Evolutionary conservation across 164 flowering plant species (phyloP), one percentile per base, ranked within the genome.

Genomic region (Protea cynaroides): DNA sequence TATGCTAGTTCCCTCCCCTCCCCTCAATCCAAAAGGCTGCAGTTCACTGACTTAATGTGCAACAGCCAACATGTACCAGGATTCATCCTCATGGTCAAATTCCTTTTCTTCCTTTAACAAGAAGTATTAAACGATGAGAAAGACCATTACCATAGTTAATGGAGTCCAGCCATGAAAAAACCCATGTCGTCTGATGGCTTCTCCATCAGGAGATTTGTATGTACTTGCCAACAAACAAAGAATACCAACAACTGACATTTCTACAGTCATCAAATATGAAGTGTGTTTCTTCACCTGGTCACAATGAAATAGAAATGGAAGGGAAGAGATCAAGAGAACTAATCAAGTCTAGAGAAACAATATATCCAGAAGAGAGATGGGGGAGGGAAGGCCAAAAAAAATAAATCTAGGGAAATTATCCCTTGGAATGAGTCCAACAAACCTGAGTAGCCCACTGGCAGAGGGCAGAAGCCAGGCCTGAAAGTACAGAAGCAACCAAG

Each of bases 371-470:
- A 29, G 4, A 29, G 34, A 4, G 34, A 29, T 1, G 34, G 34
- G 1, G 34, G 34, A 62, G 47, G 29, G 17, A 15, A 50, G 22
- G 19, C 13, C 8, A 25, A 21, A 37, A 21, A 37, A 25, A 56
- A 22, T 53, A 52, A 44, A 19, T 2, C 3, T 53, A 8, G 47
- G 25, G 19, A 25, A 19, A 46, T 25, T 37, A 21, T 14, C 49
- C 23, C 19, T 40, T 52, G 58, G 56, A 51, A n/a, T 25, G 17
- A 46, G 15, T 19, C n/a, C 56, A 63, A 65, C 74, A 57, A 71
- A 92, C 99, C 93, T 95, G 99, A 73, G 97, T 83, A 54, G 99
- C 97, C 99, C 99, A 95, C 73, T 95, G 99, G 72, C 97, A 95
- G 69, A 95, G 78, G 51, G 97, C 69, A 51, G 99, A 95, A 63